Base-by-base conservation (phyloP, 2,329 filamentous ascomycete species). In the Phaeophleospora eucalypticola region DNA sequence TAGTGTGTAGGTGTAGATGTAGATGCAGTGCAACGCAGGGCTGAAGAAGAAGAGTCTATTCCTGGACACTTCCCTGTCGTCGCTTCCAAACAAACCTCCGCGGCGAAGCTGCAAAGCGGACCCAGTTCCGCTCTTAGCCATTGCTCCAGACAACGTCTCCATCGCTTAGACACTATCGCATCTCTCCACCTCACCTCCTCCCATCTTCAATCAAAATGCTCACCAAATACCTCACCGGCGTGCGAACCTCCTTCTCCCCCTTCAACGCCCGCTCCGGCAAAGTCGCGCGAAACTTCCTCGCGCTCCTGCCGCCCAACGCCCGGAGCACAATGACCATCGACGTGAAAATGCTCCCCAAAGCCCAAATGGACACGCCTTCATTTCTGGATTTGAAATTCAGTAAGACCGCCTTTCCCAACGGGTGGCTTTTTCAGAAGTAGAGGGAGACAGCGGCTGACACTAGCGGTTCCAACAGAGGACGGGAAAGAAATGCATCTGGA, bases 401-500 rank as follows among this genome's bases (percentile, higher is more conserved):
- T 94, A 77, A 46, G 77, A 9, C 27, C 10, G 6, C 12, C 16
- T 4, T 9, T 27, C 16, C 15, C 12, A 6, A 12, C 16, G 20
- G 10, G 19, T 27, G 20, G 10, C 19, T 10, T 19, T 6, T 16
- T 14, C 12, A 43, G 39, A 20, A 15, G 15, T n/a, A 15, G 17
- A 39, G 16, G 17, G 19, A 19, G 12, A 17, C 10, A 36, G 3
- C 14, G 37, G 47, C 42, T 57, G 46, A 41, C 29, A 8, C 14
- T 32, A 20, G 21, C 43, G 45, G 60, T 65, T 49, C 18, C 27
- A 36, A 45, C 65, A 94, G 88, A 95, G 77, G 93, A 96, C 65
- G 93, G 93, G 60, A 95, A 91, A 72, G 84, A 94, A 62, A 81
- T 97, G 73, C 81, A 82, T 27, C 79, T 97, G 33, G 83, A 95